Evolutionary conservation across 2,329 filamentous ascomycete genomes (phyloP).

Genomic region (Amauroascus verrucosus): DNA sequence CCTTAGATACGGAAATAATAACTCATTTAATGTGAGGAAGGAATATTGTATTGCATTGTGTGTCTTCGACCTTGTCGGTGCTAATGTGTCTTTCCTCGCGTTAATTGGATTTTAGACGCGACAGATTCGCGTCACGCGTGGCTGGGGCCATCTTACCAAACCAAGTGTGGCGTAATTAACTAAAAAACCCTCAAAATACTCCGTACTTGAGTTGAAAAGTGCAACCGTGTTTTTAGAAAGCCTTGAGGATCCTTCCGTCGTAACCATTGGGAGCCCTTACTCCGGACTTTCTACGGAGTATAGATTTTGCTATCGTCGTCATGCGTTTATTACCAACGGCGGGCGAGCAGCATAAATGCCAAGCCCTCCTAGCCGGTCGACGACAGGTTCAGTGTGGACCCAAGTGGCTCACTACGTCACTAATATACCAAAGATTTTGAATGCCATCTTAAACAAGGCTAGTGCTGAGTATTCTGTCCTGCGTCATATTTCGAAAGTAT

Average conservation of each 20-base stretch:
- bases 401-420: too few species aligned
- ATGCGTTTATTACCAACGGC: too few species aligned
- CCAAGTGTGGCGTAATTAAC: neutral
- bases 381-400: too few species aligned
- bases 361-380: too few species aligned
- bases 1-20: slow-evolving; percentile 9
- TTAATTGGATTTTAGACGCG: slow-evolving; percentile 6
- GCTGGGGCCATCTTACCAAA: neutral
- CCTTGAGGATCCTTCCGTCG: too few species aligned
- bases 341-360: too few species aligned
- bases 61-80: neutral
- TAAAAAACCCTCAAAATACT: too few species aligned
- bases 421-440: neutral
- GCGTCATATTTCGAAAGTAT: neutral
- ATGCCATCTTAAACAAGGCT: neutral
- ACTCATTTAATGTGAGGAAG: neutral
- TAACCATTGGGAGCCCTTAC: too few species aligned
- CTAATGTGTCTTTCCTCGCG: neutral
- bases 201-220: too few species aligned
- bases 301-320: too few species aligned
- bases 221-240: too few species aligned
- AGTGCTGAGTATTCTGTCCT: neutral
- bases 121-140: slow-evolving; percentile 6
- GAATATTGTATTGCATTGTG: neutral
- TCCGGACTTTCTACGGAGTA: too few species aligned